phyloP scores from a whole-genome alignment of 2,329 filamentous ascomycete species.

The Botrytis porri region DNA sequence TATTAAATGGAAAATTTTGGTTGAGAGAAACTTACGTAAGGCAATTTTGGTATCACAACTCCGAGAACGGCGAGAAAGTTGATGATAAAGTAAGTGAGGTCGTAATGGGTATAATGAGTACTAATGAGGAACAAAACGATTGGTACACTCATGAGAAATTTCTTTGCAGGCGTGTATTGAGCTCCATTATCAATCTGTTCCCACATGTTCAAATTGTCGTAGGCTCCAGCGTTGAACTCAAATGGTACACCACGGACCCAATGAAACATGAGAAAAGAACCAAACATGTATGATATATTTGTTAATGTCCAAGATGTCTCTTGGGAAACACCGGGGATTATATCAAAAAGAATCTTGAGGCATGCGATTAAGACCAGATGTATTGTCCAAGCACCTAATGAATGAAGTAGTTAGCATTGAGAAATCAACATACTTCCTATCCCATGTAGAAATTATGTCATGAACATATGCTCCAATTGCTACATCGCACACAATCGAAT shows the following conservation, averaged over 20 bases:
- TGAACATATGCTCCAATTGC: background rate
- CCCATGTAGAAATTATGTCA: background rate
- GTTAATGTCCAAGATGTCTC: slow-evolving; percentile 98
- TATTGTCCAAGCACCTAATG: slow-evolving; percentile 90
- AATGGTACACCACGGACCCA: slow-evolving; percentile 97
- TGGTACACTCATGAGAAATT: slow-evolving; percentile 91
- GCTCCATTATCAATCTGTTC: slow-evolving; percentile 99
- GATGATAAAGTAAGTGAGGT: slow-evolving; percentile 93
- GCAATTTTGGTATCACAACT: slow-evolving; percentile 94
- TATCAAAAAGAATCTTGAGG: slow-evolving; percentile 95
- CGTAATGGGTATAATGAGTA: slow-evolving; percentile 99
- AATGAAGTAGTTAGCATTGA: slow-evolving; percentile 19
- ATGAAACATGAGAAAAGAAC: slow-evolving; percentile 99
- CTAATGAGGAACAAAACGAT: slow-evolving; percentile 93
- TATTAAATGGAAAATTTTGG: background rate
- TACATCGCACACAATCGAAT: background rate
- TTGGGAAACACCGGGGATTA: slow-evolving; percentile 92
- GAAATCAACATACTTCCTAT: slow-evolving; percentile 8
- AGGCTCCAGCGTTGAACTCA: slow-evolving; percentile 97
- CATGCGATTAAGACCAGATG: slow-evolving; percentile 88
- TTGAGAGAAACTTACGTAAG: slow-evolving; percentile 65
- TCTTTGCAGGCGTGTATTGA: slow-evolving; percentile 98
- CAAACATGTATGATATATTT: slow-evolving; percentile 99
- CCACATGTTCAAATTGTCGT: slow-evolving; percentile 99
- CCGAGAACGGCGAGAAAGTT: slow-evolving; percentile 90